Base-by-base conservation (phyloP, 1,284 basidiomycete genomes). In the Moesziomyces sp. region DNA sequence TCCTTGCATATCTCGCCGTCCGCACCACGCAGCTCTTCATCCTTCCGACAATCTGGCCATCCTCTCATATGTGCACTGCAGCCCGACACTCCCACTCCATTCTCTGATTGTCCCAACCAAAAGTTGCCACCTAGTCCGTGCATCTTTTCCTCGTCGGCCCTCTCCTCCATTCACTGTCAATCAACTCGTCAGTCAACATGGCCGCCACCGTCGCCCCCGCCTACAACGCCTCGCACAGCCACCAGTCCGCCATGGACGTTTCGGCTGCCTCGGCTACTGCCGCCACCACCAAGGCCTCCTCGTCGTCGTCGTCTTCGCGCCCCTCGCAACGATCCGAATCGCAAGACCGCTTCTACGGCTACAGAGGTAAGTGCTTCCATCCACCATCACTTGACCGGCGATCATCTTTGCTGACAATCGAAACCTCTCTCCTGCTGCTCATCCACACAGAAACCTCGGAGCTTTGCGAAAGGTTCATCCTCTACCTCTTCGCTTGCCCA, bases 341-440 rank as follows among this genome's bases (percentile, higher is more conserved):
- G 18, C 68, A 65, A 49, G 78, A 81, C 40, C 77, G 70, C n/a
- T 80, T 80, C 74, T 81, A 80, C 30, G 79, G 79, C 23, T 79
- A 76, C 50, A 42, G 77, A 54, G 66, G 69, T 75, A 30, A 55
- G 72, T 65, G 24, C 40, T 4, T 14, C 13, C 26, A 3, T 33
- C 7, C 30, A 13, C 13, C 11, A 13, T 52, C 45, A 35, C 26
- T 30, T 18, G 1, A 18, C 19, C 11, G 14, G 7, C 23, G 23
- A 43, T 8, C 16, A 21, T 14, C 40, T 13, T 10, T 28, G 23
- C 55, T 64, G 33, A 48, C 44, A n/a, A 16, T 7, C 23, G 6
- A 5, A 13, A 18, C 43, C 49, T 9, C 14, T 42, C 7, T 11
- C 38, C 19, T 28, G 11, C 40, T 13, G 28, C 21, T 16, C 13